These are phyloP conservation scores for Botrytis fragariae DNA, from an alignment of 2,329 filamentous ascomycete genomes.

Conservation along the genomic window DNA sequence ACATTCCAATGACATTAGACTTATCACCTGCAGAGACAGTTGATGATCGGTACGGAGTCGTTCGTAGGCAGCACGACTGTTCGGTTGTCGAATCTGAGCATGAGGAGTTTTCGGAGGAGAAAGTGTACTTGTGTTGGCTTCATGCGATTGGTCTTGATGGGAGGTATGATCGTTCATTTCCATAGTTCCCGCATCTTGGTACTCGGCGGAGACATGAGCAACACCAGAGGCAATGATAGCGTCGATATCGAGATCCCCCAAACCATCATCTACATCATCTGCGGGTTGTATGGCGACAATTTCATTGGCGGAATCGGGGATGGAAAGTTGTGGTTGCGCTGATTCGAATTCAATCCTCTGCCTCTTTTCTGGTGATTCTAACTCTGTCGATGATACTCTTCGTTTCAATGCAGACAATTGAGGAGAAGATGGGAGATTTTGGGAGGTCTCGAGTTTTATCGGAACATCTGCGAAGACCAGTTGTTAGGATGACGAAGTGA, in stretches of 20 bases:
- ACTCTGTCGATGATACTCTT: background rate
- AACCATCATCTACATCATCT: background rate
- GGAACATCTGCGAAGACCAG: constrained; percentile 5
- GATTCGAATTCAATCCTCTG: constrained; percentile 21
- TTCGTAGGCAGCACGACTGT: background rate
- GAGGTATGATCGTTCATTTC: background rate
- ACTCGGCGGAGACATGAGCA: constrained; percentile 5
- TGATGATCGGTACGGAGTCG: constrained; percentile 31
- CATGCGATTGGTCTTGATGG: background rate
- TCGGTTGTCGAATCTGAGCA: background rate
- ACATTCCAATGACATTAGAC: constrained; percentile 59
- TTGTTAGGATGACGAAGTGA: background rate
- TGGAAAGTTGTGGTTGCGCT: background rate
- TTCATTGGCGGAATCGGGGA: background rate
- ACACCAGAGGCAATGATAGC: constrained; percentile 6
- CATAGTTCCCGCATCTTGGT: constrained; percentile 10
- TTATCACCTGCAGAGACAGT: constrained; percentile 52
- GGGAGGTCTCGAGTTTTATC: constrained; percentile 7
- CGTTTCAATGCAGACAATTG: constrained; percentile 14
- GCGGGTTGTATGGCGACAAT: background rate
- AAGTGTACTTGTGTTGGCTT: background rate
- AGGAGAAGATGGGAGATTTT: background rate
- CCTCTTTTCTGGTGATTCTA: constrained; percentile 22
- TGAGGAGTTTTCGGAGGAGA: background rate
- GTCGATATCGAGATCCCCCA: constrained; percentile 14